Conservation (phyloP, 306 rosid species). For the Psophocarpus tetragonolobus region DNA sequence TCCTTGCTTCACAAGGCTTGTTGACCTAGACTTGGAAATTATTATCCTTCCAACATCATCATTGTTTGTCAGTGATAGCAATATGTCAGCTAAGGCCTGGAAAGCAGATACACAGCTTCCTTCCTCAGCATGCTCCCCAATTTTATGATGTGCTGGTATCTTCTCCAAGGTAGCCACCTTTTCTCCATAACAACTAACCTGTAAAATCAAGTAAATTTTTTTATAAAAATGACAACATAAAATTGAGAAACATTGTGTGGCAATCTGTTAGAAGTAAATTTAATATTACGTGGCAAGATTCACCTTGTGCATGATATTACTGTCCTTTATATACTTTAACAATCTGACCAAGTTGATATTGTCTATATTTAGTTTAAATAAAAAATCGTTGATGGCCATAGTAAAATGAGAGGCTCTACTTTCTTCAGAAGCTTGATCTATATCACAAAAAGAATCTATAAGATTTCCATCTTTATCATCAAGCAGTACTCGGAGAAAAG, state of each 20-base stretch:
- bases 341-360: slow-evolving; percentile 89
- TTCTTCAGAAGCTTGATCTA: slow-evolving; percentile 50
- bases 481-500: slow-evolving; percentile 61
- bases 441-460: slow-evolving; percentile 36
- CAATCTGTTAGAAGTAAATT: slow-evolving; percentile 14
- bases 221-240: slow-evolving; percentile 15
- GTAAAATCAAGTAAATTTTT: slow-evolving; percentile 38
- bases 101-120: slow-evolving; percentile 81
- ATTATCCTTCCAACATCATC: slow-evolving; percentile 87
- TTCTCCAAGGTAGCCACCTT: slow-evolving; percentile 51
- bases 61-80: slow-evolving; percentile 71
- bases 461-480: slow-evolving; percentile 47
- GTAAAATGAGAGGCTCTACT: slow-evolving; percentile 50
- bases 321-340: slow-evolving; percentile 78
- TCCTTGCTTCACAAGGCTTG: slow-evolving; percentile 48
- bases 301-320: slow-evolving; percentile 97
- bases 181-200: slow-evolving; percentile 88
- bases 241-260: slow-evolving; percentile 18
- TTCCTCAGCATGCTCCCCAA: slow-evolving; percentile 45
- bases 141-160: slow-evolving; percentile 27
- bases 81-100: slow-evolving; percentile 68
- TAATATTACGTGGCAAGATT: slow-evolving; percentile 29
- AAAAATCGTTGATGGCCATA: slow-evolving; percentile 82
- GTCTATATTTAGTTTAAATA: slow-evolving; percentile 77
- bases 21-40: slow-evolving; percentile 62